Base-by-base conservation (phyloP, 2,329 filamentous ascomycete genomes). In the Pseudogymnoascus pannorum region DNA sequence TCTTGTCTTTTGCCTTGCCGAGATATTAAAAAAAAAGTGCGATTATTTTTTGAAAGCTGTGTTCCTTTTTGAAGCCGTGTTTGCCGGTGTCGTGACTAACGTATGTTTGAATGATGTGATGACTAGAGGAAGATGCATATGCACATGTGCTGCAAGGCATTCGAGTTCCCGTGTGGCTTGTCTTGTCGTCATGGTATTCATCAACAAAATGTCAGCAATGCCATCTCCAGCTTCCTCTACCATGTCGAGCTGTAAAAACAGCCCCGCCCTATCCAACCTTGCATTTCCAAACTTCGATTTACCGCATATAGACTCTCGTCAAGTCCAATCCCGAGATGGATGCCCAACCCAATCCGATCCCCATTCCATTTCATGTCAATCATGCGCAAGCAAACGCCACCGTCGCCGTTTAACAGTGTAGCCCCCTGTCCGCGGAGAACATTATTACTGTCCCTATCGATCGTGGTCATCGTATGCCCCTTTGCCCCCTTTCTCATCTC, bases 11-110 rank as follows among this genome's bases (percentile, higher is more conserved):
- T 54, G 48, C 24, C 26, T 54, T 31, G 29, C 48, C 26, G 29
- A 54, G 48, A 54, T 54, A 54, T 12, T 31, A 54, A 54, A 54
- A 54, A 54, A 42, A 54, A 31, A 44, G 20, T 54, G 48, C 31
- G 48, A 31, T 54, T 54, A 24, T 54, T 54, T 54, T 54, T 54
- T 54, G 24, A 54, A 31, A 31, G n/a, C 48, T 31, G 9, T 31
- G 48, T 16, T 51, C 22, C 22, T 29, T 29, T 18, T 51, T 51
- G 44, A 51, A 12, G 44, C 44, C 44, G 44, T 51, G 44, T 54
- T 54, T 54, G 48, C 48, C 48, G 48, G 24, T 31, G 48, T 14
- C n/a, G 48, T 54, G 48, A 20, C 2, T 12, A 11, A 54, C 16
- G 48, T 16, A 26, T 31, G 26, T n/a, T 7, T 18, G 11, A 31